Conservation (phyloP, 2,329 filamentous ascomycete genomes). For the Dothiorella sarmentorum region DNA sequence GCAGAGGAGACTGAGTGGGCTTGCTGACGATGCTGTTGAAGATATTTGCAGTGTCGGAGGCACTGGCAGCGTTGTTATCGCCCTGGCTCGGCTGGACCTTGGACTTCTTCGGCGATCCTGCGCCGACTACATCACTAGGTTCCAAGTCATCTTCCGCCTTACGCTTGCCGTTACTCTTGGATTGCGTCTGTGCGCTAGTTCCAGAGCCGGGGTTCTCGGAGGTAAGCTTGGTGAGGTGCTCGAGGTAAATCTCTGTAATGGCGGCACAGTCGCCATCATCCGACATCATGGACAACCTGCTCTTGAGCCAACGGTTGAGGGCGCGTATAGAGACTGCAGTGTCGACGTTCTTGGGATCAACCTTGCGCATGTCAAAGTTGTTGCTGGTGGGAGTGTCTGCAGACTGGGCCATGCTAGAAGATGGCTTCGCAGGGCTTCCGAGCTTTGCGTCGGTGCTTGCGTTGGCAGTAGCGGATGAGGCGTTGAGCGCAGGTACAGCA, state of each 20-base stretch:
- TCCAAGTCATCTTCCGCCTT: conserved; percentile 2
- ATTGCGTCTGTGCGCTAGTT: not conserved
- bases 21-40: conserved; percentile 17
- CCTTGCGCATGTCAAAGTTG: not conserved
- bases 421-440: not conserved
- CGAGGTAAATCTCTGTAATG: not conserved
- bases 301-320: not conserved
- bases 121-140: not conserved
- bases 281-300: not conserved
- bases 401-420: not conserved
- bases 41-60: conserved; percentile 15
- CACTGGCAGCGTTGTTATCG: not conserved
- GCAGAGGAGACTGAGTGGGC: conserved; percentile 4
- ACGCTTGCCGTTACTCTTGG: conserved; percentile 5
- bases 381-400: not conserved
- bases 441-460: not conserved
- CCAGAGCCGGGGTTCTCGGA: not conserved
- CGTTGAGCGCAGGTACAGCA: not conserved
- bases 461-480: not conserved
- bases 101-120: conserved; percentile 9
- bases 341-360: not conserved
- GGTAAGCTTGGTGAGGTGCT: not conserved
- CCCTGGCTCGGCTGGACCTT: not conserved
- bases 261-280: not conserved
- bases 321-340: not conserved